Percentiles rank a stretch among this genome's conserved stretches.
Evolutionary conservation across 2,329 filamentous ascomycete genomes (phyloP).

Genomic region (Trichophyton equinum): DNA sequence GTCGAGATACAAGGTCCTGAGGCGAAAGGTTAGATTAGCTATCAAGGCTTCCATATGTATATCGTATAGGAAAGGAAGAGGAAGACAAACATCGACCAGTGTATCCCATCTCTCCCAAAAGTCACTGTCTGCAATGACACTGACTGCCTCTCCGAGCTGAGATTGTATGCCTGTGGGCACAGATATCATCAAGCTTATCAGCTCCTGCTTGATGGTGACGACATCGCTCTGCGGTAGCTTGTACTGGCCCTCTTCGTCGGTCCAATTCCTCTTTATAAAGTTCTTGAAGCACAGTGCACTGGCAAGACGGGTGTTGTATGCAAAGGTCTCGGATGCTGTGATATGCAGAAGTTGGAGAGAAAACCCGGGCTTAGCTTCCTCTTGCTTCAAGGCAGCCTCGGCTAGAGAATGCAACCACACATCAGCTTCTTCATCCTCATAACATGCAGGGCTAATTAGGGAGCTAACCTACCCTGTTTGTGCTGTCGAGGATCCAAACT

Average conservation of each 20-base stretch:
- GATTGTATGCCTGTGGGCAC: slow-evolving; percentile 78
- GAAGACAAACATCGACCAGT: slow-evolving; percentile 58
- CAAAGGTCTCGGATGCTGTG: slow-evolving; percentile 61
- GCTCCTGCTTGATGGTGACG: slow-evolving; percentile 77
- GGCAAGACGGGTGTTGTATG: slow-evolving; percentile 68
- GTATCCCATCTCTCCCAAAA: slow-evolving; percentile 96
- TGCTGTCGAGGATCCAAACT: slow-evolving; percentile 80
- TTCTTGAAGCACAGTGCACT: slow-evolving; percentile 97
- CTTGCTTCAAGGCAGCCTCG: slow-evolving; percentile 63
- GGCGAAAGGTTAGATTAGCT: slow-evolving; percentile 7
- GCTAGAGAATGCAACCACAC: slow-evolving; percentile 41
- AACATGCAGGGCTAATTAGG: background rate
- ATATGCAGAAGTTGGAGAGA: slow-evolving; percentile 82
- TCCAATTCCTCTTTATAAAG: slow-evolving; percentile 89
- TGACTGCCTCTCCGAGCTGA: slow-evolving; percentile 92
- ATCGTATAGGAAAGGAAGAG: background rate
- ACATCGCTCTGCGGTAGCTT: slow-evolving; percentile 77
- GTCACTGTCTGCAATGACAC: slow-evolving; percentile 93
- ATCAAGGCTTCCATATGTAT: background rate
- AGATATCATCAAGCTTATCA: slow-evolving; percentile 92
- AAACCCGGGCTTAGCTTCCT: slow-evolving; percentile 76
- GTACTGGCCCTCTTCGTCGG: slow-evolving; percentile 90
- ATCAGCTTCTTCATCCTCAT: slow-evolving; percentile 1
- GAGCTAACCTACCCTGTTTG: slow-evolving; percentile 59
- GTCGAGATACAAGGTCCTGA: slow-evolving; percentile 73